phyloP scores from a whole-genome alignment of 2,329 filamentous ascomycete genomes.

The Exutisphaerella laricina region DNA sequence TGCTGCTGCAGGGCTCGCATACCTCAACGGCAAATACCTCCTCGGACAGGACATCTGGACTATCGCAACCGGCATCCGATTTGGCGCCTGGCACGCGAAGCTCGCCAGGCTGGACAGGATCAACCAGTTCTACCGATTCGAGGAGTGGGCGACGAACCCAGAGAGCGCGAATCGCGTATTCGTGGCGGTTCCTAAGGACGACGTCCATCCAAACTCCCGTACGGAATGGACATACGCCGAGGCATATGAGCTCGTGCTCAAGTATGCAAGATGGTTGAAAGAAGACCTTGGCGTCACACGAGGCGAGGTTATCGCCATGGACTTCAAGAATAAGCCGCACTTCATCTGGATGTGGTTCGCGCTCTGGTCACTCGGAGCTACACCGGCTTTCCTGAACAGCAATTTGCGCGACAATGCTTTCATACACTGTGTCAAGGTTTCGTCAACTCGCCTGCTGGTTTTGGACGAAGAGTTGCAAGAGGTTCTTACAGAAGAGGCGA shows the following conservation, averaged over 20 bases:
- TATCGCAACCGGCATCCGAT: conserved; percentile 49
- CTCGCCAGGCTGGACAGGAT: conserved; percentile 49
- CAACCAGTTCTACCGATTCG: conserved; percentile 70
- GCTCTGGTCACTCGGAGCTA: conserved; percentile 76
- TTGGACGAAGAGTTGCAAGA: conserved; percentile 58
- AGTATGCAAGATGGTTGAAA: conserved; percentile 71
- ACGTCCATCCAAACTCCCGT: conserved; percentile 19
- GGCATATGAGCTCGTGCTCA: conserved; percentile 63
- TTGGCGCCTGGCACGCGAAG: conserved; percentile 29
- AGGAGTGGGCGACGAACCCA: conserved; percentile 58
- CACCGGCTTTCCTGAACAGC: conserved; percentile 84
- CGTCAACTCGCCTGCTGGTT: conserved; percentile 61
- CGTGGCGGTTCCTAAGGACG: conserved; percentile 29
- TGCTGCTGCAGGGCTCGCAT: conserved; percentile 62
- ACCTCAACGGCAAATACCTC: conserved; percentile 66
- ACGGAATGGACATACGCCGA: conserved; percentile 65
- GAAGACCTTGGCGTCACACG: conserved; percentile 57
- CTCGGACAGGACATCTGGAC: conserved; percentile 63
- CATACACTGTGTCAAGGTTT: conserved; percentile 65
- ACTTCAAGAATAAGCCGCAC: conserved; percentile 74
- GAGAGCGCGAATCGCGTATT: conserved; percentile 33
- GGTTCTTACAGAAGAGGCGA: conserved; percentile 52
- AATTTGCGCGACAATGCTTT: conserved; percentile 68
- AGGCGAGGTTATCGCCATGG: conserved; percentile 71
- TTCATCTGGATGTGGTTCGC: conserved; percentile 72